Percentiles rank a stretch among this genome's conserved stretches.
Evolutionary conservation across 768 basidiomycete genomes (phyloP).

Genomic region (Exsudoporus frostii): DNA sequence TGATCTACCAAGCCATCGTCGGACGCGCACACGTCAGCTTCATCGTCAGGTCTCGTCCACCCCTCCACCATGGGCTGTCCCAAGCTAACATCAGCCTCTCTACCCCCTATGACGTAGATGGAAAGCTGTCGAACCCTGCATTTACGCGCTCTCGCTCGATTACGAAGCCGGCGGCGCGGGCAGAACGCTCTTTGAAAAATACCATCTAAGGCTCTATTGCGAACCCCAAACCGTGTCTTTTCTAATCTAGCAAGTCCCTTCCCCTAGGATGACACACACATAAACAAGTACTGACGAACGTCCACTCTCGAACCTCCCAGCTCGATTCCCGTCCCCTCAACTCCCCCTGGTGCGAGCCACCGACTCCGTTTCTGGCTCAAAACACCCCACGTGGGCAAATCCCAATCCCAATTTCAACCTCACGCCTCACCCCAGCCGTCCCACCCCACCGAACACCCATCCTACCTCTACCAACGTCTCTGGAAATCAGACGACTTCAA

Average conservation of each 20-base stretch:
- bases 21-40: constrained; percentile 58
- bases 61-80: neutral
- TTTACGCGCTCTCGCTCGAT: constrained; percentile 57
- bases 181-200: constrained; percentile 49
- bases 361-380: constrained; percentile 64
- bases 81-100: neutral
- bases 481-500: constrained; percentile 65
- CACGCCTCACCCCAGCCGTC: constrained; percentile 25
- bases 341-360: constrained; percentile 56
- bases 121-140: constrained; percentile 39
- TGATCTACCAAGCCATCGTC: constrained; percentile 53
- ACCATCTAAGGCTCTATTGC: constrained; percentile 49
- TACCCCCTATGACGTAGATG: constrained; percentile 39
- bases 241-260: constrained; percentile 53
- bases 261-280: too few species aligned
- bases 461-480: constrained; percentile 60
- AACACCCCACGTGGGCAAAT: constrained; percentile 28
- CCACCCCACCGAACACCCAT: constrained; percentile 39
- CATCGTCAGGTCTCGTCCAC: constrained; percentile 42
- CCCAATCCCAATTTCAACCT: neutral
- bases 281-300: too few species aligned
- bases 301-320: constrained; percentile 29
- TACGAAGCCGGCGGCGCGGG: constrained; percentile 67
- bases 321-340: constrained; percentile 52
- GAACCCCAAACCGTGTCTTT: constrained; percentile 54